Base-by-base conservation (phyloP, 164 flowering plant genomes). In the Platanus orientalis region DNA sequence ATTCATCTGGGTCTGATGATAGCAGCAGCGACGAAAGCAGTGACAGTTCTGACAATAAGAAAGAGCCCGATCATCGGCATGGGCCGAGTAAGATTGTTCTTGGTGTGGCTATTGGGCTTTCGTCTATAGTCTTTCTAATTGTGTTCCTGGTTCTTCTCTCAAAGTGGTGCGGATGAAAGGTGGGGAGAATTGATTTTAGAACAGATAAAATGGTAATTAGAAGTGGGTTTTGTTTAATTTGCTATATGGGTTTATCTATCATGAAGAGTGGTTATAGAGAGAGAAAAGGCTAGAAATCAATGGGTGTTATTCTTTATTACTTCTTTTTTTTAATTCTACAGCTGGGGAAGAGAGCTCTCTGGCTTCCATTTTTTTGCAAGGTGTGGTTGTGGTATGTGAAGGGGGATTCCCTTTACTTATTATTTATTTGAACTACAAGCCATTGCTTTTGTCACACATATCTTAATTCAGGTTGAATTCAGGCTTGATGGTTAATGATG, bases 1-100 rank as follows among this genome's bases (percentile, higher is more conserved):
- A 67, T 28, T 71, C 84, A 0, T 36, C 42, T 25, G 68, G 24
- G 51, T 44, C 63, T 14, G 72, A 57, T 23, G 78, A 66, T 56
- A 55, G 51, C 19, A 56, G 57, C 50, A 50, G 68, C 16, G 82
- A 68, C 30, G 52, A 76, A n/a, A 63, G 54, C 21, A 79, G 61
- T 32, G 72, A 71, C 27, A 73, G 60, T 30, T 47, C 64, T 0
- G 66, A 57, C 20, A 66, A 63, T 42, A 54, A 34, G 0, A 57
- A 29, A 24, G 54, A 49, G 58, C 66, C 20, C 20, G 67, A 63
- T 19, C 71, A 69, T 53, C 81, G 71, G 13, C 87, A 80, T 60
- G 98, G 97, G 10, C 96, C 97, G 17, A 90, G 69, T 69, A 91
- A 87, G 85, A 71, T 89, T 61, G 96, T 94, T 68, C 91, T 94